Evolutionary conservation across 768 basidiomycete species (phyloP).

Genomic region (Mycena floridula): DNA sequence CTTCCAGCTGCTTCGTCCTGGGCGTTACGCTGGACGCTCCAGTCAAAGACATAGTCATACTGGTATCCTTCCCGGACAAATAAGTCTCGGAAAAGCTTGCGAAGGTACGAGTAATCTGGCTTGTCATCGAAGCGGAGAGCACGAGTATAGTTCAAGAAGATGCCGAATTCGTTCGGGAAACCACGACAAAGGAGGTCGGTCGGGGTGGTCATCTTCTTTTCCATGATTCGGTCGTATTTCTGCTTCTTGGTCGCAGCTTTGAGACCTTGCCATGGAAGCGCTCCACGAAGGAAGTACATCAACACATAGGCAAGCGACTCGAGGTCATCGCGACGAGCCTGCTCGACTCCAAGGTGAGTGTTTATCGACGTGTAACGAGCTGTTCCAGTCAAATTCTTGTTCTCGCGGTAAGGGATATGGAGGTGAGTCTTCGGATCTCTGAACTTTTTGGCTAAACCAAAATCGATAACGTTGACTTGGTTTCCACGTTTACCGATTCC

Average conservation of each 20-base stretch:
- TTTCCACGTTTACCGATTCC: constrained; percentile 99
- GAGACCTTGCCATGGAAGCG: constrained; percentile 97
- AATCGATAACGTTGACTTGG: constrained; percentile 98
- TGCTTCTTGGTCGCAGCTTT: constrained; percentile 99
- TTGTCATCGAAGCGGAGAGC: constrained; percentile 99
- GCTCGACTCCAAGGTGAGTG: constrained; percentile 97
- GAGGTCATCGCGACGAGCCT: constrained; percentile 95
- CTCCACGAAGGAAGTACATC: constrained; percentile 99
- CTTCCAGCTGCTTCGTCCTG: constrained; percentile 60
- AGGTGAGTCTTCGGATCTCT: constrained; percentile 99
- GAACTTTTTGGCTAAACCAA: constrained; percentile 99
- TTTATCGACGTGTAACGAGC: constrained; percentile 99
- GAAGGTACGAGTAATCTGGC: constrained; percentile 98
- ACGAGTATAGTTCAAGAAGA: constrained; percentile 98
- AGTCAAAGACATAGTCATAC: constrained; percentile 99
- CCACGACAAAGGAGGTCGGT: constrained; percentile 96
- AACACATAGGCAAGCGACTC: constrained; percentile 98
- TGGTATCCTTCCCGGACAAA: constrained; percentile 97
- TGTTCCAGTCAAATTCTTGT: constrained; percentile 99
- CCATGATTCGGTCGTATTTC: constrained; percentile 99
- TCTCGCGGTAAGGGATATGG: constrained; percentile 99
- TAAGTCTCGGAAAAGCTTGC: constrained; percentile 98
- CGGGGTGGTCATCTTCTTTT: constrained; percentile 99
- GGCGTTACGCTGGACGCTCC: constrained; percentile 81
- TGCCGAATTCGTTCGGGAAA: constrained; percentile 99